Evolutionary conservation across 2,329 filamentous ascomycete genomes (phyloP), one percentile per base, ranked within the genome.

Genomic region (Akanthomyces dipterigenus): DNA sequence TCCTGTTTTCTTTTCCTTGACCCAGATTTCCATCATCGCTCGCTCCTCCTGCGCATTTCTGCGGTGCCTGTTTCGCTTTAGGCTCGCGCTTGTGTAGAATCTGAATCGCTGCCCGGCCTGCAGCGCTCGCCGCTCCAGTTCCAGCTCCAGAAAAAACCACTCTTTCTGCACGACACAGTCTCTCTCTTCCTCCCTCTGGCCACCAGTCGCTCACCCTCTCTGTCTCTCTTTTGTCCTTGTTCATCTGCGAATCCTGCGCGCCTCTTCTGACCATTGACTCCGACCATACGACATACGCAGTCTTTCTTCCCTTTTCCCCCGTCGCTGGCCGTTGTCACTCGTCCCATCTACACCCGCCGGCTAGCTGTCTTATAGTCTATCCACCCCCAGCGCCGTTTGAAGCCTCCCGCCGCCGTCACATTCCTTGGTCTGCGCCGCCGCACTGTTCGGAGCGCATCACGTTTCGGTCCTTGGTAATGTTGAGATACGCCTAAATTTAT

Each of bases 61-160:
- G 9, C 45, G 5, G 31, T 45, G n/a, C 43, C 34, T 58, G 55
- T 58, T 49, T 58, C 45, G 43, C 45, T 58, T 58, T 58, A 58
- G 55, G 42, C 8, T 34, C 55, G 45, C 55, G 34, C 55, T 40
- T 40, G 55, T 58, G 55, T 58, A 58, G 40, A 58, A 49, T 31
- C 34, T 36, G 20, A 57, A 57, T 57, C 43, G 28, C 55, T 40
- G 31, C 40, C 45, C 24, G 18, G 31, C 55, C 22, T 49, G n/a
- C 11, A 8, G n/a, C 18, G 6, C 34, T 49, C 22, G 43, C 43
- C 14, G 12, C 22, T 40, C 55, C 28, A 31, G 11, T n/a, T n/a
- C n/a, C 28, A 55, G 53, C 54, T 56, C 55, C 43, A 58, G 45
- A 49, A 58, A 58, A 49, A 49, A 58, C 31, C 55, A 58, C 45